Base-by-base conservation (phyloP, 78 protist species). In the Guillardia theta region DNA sequence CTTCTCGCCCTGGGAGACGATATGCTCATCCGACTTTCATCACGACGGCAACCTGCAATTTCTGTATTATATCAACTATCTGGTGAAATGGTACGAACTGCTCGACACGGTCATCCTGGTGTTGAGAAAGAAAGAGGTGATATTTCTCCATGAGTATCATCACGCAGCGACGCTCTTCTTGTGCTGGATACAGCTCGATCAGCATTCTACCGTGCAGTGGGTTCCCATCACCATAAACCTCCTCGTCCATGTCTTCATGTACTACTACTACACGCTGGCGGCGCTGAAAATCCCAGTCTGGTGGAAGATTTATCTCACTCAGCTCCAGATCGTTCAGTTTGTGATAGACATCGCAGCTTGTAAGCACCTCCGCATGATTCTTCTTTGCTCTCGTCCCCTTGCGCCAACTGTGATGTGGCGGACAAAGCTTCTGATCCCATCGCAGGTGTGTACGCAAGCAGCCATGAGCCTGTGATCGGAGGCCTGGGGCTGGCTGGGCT, bases 141-240 rank as follows among this genome's bases (percentile, higher is more conserved):
- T 48, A 41, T 88, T 88, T 43, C 62, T 88, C 4, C 93, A 88
- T 18, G 54, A 27, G 70, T 88, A 88, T 10, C 93, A 88, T 43
- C 93, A 88, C 43, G 93, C 93, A 18, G 93, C 93, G 22, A 88
- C 93, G 45, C 54, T 88, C 10, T 88, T 88, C 70, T 27, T 88
- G 54, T 48, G 76, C 36, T 88, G 93, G 93, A 48, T 88, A 54
- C 93, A 88, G 64, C 6, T 88, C 41, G 93, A 48, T 8, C 53
- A 70, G 83, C 83, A 44, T 6, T 80, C 90, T 36, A 12, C 90
- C 36, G 48, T 41, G 21, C 93, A 88, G 54, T 88, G 93, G 93
- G 93, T 88, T 4, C 93, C 93, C 19, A 88, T 88, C 4, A 48
- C 43, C 64, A 48, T 48, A 18, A 88, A 88, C 64, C 62, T 88